Evolutionary conservation across 345 rosid species (phyloP).

Genomic region (Eucalyptus shirleyi): DNA sequence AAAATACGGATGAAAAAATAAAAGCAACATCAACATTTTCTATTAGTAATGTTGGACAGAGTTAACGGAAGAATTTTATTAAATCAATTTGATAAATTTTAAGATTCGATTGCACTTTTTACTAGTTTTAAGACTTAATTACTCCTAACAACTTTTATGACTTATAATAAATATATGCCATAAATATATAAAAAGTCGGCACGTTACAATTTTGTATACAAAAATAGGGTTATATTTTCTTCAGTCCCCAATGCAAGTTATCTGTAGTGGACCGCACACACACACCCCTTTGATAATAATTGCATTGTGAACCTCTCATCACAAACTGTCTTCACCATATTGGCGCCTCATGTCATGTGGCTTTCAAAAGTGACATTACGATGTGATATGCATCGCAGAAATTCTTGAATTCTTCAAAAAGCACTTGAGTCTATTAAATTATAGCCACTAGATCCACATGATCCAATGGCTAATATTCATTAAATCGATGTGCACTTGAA

Average conservation of each 20-base stretch:
- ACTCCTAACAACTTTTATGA: rapidly evolving
- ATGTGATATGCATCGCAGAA: neutral
- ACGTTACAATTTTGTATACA: neutral
- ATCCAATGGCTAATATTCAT: neutral
- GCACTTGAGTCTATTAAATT: neutral
- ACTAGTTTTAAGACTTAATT: rapidly evolving
- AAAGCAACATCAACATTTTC: no score
- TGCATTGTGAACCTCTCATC: neutral
- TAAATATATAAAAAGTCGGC: neutral
- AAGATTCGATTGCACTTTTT: rapidly evolving
- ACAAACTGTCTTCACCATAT: neutral
- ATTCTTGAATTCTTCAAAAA: neutral
- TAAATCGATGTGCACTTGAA: neutral
- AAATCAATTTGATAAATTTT: no score
- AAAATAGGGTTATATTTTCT: neutral
- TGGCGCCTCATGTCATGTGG: neutral
- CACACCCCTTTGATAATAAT: neutral
- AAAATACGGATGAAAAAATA: no score
- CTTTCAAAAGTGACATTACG: neutral
- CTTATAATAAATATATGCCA: no score
- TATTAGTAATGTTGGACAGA: no score
- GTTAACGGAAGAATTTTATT: rapidly evolving
- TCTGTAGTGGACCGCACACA: neutral
- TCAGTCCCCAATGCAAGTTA: neutral
- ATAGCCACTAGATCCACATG: rapidly evolving